These are phyloP conservation scores for Candida qinlingensis DNA, from an alignment of 805 yeast genomes.

Conservation along the genomic window DNA sequence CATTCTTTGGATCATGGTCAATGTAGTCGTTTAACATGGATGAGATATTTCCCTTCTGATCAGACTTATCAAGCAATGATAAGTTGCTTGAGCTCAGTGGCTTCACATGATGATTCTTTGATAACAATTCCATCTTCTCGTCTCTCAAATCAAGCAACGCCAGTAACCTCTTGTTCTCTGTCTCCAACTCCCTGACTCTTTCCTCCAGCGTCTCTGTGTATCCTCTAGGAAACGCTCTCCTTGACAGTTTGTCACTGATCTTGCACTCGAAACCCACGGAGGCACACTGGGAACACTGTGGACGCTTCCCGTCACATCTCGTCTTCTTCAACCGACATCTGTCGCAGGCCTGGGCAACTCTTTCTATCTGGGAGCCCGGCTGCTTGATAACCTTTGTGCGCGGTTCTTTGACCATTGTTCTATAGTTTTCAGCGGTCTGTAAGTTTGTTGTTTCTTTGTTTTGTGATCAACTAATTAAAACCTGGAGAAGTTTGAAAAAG, in stretches of 20 bases:
- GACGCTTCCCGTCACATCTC: slow-evolving; percentile 68
- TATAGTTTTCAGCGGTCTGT: neutral
- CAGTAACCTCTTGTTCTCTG: slow-evolving; percentile 66
- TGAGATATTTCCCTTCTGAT: neutral
- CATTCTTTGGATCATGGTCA: slow-evolving; percentile 28
- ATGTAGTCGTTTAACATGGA: slow-evolving; percentile 13
- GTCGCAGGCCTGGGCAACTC: slow-evolving; percentile 91
- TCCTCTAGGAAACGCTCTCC: slow-evolving; percentile 87
- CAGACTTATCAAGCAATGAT: slow-evolving; percentile 26
- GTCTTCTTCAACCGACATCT: slow-evolving; percentile 79
- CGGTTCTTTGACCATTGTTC: slow-evolving; percentile 5
- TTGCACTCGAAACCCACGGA: slow-evolving; percentile 84
- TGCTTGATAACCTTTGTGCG: slow-evolving; percentile 52
- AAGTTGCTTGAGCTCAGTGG: slow-evolving; percentile 32
- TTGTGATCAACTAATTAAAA: neutral
- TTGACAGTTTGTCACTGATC: slow-evolving; percentile 78
- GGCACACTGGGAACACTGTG: slow-evolving; percentile 76
- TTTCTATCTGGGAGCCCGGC: slow-evolving; percentile 57
- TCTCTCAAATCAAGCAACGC: slow-evolving; percentile 61
- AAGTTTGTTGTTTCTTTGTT: neutral
- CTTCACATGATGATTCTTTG: slow-evolving; percentile 20
- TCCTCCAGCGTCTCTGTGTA: slow-evolving; percentile 89
- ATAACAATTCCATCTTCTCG: slow-evolving; percentile 46
- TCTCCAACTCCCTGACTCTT: slow-evolving; percentile 78
- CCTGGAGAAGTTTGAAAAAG: neutral